Conservation (phyloP, 306 rosid species). For the Acmispon strigosus region DNA sequence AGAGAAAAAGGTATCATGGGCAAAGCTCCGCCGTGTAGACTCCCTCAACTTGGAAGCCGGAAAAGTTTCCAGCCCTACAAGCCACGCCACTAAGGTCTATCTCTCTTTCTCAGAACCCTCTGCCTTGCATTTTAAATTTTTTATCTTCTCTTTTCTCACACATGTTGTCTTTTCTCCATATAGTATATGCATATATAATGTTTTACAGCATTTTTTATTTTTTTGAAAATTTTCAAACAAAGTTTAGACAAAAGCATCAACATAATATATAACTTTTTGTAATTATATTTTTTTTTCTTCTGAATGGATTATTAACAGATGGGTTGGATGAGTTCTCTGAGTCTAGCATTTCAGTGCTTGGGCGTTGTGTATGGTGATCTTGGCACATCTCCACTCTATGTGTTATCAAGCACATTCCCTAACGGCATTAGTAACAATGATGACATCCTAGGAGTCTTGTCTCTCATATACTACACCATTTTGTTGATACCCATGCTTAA, state of each 20-base stretch:
- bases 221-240: too few relatives aligned
- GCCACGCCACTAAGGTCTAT: constrained; percentile 24
- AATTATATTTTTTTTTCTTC: too few relatives aligned
- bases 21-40: constrained; percentile 42
- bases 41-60: constrained; percentile 62
- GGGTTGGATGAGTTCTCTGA: not conserved
- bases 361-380: constrained; percentile 16
- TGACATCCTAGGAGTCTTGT: not conserved
- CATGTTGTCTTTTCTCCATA: too few relatives aligned
- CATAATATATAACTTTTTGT: too few relatives aligned
- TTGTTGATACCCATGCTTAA: not conserved
- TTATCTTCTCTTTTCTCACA: too few relatives aligned
- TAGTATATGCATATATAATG: too few relatives aligned
- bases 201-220: too few relatives aligned
- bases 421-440: not conserved
- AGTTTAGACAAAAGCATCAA: too few relatives aligned
- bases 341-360: constrained; percentile 7
- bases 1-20: constrained; percentile 30
- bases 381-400: constrained; percentile 14
- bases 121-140: too few relatives aligned
- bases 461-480: constrained; percentile 8
- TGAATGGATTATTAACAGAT: not conserved
- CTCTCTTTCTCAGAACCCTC: too few relatives aligned
- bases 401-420: not conserved
- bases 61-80: constrained; percentile 10